These are phyloP conservation scores for Nevesoporus exiguus DNA, from an alignment of 768 basidiomycete species.

Conservation along the genomic window DNA sequence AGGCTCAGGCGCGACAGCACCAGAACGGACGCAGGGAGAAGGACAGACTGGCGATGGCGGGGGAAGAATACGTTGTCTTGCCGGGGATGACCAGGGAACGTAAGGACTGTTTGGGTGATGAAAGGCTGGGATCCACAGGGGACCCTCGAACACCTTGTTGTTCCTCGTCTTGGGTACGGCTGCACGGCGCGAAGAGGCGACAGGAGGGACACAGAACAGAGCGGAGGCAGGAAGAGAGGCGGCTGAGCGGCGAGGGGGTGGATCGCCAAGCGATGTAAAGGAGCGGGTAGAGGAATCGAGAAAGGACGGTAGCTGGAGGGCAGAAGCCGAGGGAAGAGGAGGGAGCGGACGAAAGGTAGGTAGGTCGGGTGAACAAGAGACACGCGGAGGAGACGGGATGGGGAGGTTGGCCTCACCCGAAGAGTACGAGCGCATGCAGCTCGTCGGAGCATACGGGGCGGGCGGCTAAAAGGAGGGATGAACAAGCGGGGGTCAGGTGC, in stretches of 20 bases:
- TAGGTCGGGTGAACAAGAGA: slow-evolving; percentile 3
- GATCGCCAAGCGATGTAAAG: slow-evolving; percentile 11
- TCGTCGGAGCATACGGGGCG: slow-evolving; percentile 14
- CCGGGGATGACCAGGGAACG: slow-evolving; percentile 44
- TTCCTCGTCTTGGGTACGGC: slow-evolving; percentile 15
- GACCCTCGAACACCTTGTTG: slow-evolving; percentile 26
- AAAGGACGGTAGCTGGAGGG: slow-evolving; percentile 39
- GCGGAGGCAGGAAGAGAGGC: slow-evolving; percentile 17
- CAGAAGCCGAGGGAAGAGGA: slow-evolving; percentile 36
- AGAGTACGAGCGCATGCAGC: slow-evolving; percentile 14
- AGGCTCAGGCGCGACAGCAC: slow-evolving; percentile 43
- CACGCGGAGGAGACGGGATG: slow-evolving; percentile 17
- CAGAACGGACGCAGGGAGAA: slow-evolving; percentile 35
- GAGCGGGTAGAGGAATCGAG: slow-evolving; percentile 29
- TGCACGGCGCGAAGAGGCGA: slow-evolving; percentile 12
- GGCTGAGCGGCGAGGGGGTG: slow-evolving; percentile 1
- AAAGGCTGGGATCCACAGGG: slow-evolving; percentile 36
- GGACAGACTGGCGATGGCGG: slow-evolving; percentile 35
- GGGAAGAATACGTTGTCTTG: slow-evolving; percentile 41
- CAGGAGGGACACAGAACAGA: slow-evolving; percentile 15
- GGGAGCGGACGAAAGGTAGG: slow-evolving; percentile 31
- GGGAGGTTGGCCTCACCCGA: slow-evolving; percentile 5
- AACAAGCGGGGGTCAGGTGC: slow-evolving; percentile 3
- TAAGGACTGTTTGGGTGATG: slow-evolving; percentile 56
- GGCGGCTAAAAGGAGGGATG: slow-evolving; percentile 14